Conservation (phyloP, 2,329 filamentous ascomycete genomes). For the Hypomyces perniciosus region DNA sequence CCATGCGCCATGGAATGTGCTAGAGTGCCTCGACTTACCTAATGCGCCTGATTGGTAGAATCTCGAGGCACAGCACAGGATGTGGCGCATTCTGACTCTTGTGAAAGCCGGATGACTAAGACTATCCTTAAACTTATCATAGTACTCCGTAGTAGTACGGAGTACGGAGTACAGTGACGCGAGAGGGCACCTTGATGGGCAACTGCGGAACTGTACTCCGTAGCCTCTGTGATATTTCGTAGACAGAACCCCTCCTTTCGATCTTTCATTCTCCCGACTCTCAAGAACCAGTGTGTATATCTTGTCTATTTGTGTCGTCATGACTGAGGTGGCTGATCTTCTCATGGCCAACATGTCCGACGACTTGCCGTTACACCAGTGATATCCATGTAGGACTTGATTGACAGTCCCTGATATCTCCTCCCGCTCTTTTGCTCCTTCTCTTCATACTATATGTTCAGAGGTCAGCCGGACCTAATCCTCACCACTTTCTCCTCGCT, state of each 20-base stretch:
- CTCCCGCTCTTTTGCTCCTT: not conserved
- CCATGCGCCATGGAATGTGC: slow-evolving; percentile 23
- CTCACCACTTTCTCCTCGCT: not conserved
- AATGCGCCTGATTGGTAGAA: slow-evolving; percentile 6
- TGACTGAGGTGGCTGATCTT: slow-evolving; percentile 1
- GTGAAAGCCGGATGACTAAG: slow-evolving; percentile 19
- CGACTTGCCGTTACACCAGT: slow-evolving; percentile 19
- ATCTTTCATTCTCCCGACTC: not conserved
- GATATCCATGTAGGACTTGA: slow-evolving; percentile 17
- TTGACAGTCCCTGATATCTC: slow-evolving; percentile 11
- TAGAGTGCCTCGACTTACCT: slow-evolving; percentile 19
- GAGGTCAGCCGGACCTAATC: slow-evolving; percentile 20
- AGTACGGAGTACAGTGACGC: not conserved
- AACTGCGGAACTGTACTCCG: slow-evolving; percentile 1
- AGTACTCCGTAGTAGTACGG: not conserved
- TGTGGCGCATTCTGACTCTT: not conserved
- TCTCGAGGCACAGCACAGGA: not conserved
- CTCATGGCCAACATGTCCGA: slow-evolving; percentile 24
- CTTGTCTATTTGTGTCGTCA: not conserved
- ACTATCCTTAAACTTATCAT: too few species aligned
- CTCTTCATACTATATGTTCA: slow-evolving; percentile 14
- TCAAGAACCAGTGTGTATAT: not conserved
- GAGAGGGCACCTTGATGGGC: slow-evolving; percentile 27
- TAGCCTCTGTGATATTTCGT: not conserved
- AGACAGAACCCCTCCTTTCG: not conserved